A percentile compares a stretch with the other conserved stretches of the same genome.
Conservation (phyloP, 2,329 filamentous ascomycete species). For the Talaromyces pinophilus region DNA sequence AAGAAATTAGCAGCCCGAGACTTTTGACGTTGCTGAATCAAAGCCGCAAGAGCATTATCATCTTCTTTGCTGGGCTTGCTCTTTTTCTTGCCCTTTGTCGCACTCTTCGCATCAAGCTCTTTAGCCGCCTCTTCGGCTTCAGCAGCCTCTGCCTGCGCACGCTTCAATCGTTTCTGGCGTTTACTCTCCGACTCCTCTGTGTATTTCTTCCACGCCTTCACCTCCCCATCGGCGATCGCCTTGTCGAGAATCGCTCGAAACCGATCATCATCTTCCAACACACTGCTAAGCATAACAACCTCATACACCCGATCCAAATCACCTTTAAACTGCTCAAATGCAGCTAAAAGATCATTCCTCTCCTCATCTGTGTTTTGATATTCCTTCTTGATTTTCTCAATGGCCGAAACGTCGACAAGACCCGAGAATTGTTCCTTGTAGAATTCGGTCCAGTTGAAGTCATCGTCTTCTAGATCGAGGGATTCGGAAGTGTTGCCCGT, state of each 20-base stretch:
- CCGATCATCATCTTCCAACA: constrained; percentile 79
- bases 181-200: constrained; percentile 70
- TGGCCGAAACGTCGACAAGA: constrained; percentile 70
- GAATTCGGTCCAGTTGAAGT: constrained; percentile 88
- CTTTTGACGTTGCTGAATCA: constrained; percentile 73
- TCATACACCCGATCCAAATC: constrained; percentile 77
- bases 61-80: constrained; percentile 51
- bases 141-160: constrained; percentile 65
- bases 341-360: constrained; percentile 70
- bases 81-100: constrained; percentile 50
- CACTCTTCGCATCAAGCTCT: constrained; percentile 70
- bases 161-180: constrained; percentile 59
- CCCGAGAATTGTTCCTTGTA: constrained; percentile 82
- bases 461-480: constrained; percentile 66
- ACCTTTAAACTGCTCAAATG: constrained; percentile 73
- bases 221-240: constrained; percentile 70
- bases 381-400: constrained; percentile 70
- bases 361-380: constrained; percentile 91
- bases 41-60: constrained; percentile 60
- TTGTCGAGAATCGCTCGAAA: constrained; percentile 79
- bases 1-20: constrained; percentile 65
- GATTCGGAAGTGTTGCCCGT: constrained; percentile 88
- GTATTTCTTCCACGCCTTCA: constrained; percentile 68
- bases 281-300: constrained; percentile 81
- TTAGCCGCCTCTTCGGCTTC: constrained; percentile 76